Conservation (phyloP, 306 rosid species). For the Citrullus amarus region DNA sequence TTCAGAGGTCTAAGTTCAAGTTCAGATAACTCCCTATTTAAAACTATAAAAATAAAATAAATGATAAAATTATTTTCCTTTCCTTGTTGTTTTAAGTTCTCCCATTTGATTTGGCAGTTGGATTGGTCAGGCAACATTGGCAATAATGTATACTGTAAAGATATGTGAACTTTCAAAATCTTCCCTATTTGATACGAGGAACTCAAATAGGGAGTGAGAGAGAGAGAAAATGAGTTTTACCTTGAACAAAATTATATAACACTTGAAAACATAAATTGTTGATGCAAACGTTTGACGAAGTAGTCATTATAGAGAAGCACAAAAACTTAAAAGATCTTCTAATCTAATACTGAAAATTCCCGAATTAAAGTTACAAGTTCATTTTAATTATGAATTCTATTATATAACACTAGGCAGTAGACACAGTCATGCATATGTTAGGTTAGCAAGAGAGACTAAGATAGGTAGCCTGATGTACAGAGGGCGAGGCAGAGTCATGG, state of each 20-base stretch:
- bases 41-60: neutral
- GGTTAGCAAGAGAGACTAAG: neutral
- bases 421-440: neutral
- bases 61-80: neutral
- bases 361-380: neutral
- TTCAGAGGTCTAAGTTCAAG: neutral
- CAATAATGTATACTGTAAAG: neutral
- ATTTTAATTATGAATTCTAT: neutral
- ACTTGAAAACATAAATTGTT: neutral
- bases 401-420: neutral
- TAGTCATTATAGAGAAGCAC: neutral
- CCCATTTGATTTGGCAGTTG: neutral
- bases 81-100: neutral
- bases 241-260: neutral
- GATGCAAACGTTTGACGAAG: neutral
- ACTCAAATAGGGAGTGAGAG: neutral
- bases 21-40: neutral
- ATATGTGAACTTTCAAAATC: neutral
- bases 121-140: neutral
- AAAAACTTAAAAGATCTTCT: neutral
- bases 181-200: neutral
- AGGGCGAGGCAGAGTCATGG: neutral
- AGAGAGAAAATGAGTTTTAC: neutral
- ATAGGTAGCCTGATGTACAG: neutral
- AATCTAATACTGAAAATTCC: neutral